A percentile compares a stretch with the other conserved stretches of the same genome.
phyloP scores from a whole-genome alignment of 768 basidiomycete species.

The Pleurotus cornucopiae region DNA sequence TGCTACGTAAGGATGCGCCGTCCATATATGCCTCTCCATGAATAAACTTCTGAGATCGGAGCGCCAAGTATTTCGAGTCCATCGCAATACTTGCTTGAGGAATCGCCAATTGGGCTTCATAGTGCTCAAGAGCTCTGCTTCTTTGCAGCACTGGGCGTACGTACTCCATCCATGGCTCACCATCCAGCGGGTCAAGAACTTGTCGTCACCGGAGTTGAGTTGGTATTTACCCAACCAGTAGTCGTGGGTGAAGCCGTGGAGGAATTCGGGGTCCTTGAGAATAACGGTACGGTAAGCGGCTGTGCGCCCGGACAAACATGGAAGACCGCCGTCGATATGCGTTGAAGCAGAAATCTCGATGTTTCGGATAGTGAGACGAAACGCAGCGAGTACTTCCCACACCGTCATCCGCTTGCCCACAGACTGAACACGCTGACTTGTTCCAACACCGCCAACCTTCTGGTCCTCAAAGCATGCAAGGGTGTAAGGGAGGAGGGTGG shows the following conservation, averaged over 20 bases:
- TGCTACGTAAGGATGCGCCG: conserved; percentile 84
- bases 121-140: conserved; percentile 82
- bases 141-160: conserved; percentile 85
- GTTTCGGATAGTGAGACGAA: conserved; percentile 89
- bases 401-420: conserved; percentile 79
- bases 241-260: conserved; percentile 92
- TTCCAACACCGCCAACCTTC: conserved; percentile 89
- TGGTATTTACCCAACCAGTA: conserved; percentile 94
- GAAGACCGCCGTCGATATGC: conserved; percentile 90
- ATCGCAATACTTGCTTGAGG: conserved; percentile 87
- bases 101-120: conserved; percentile 98
- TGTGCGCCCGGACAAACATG: conserved; percentile 89
- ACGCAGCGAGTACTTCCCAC: conserved; percentile 94
- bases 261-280: conserved; percentile 90
- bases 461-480: conserved; percentile 95
- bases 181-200: conserved; percentile 96
- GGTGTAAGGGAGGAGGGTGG: conserved; percentile 82
- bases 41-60: conserved; percentile 86
- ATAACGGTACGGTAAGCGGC: conserved; percentile 94
- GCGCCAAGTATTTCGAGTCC: conserved; percentile 95
- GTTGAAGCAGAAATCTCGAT: conserved; percentile 88
- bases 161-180: conserved; percentile 93
- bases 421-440: conserved; percentile 83
- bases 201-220: conserved; percentile 91
- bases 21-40: conserved; percentile 86